phyloP scores from a whole-genome alignment of 1,284 basidiomycete species.

The Chalciporus piperatoides region DNA sequence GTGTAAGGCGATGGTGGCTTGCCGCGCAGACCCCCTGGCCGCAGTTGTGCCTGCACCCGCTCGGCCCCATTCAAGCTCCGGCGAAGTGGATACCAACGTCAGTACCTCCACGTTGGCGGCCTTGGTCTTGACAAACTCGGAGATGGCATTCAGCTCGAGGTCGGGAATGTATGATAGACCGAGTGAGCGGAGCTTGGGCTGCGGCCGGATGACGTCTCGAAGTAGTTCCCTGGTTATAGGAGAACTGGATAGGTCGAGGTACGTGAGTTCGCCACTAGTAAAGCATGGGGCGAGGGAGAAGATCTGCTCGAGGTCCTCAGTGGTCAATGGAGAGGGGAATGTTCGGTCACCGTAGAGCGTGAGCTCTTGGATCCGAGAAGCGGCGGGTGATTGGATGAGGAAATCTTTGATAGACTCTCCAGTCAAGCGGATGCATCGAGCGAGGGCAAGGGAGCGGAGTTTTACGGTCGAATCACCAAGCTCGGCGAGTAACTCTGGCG shows the following conservation, averaged over 20 bases:
- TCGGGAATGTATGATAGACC: constrained; percentile 83
- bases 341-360: constrained; percentile 89
- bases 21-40: constrained; percentile 42
- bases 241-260: constrained; percentile 88
- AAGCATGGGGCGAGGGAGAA: constrained; percentile 81
- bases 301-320: constrained; percentile 67
- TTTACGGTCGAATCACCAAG: constrained; percentile 67
- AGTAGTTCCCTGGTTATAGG: constrained; percentile 67
- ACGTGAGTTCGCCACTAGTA: constrained; percentile 69
- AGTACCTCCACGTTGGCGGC: constrained; percentile 84
- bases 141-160: constrained; percentile 65
- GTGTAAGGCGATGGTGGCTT: constrained; percentile 63
- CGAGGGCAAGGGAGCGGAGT: constrained; percentile 81
- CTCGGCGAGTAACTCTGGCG: constrained; percentile 69
- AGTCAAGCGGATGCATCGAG: constrained; percentile 82
- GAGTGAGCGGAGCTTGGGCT: constrained; percentile 78
- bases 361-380: constrained; percentile 68
- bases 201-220: constrained; percentile 54
- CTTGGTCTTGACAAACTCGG: constrained; percentile 66
- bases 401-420: constrained; percentile 77
- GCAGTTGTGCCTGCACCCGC: constrained; percentile 33
- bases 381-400: constrained; percentile 67
- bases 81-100: constrained; percentile 76
- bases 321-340: constrained; percentile 75
- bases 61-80: constrained; percentile 62